These are phyloP conservation scores for Fusarium sp. DNA, from an alignment of 2,329 filamentous ascomycete species.

Conservation along the genomic window DNA sequence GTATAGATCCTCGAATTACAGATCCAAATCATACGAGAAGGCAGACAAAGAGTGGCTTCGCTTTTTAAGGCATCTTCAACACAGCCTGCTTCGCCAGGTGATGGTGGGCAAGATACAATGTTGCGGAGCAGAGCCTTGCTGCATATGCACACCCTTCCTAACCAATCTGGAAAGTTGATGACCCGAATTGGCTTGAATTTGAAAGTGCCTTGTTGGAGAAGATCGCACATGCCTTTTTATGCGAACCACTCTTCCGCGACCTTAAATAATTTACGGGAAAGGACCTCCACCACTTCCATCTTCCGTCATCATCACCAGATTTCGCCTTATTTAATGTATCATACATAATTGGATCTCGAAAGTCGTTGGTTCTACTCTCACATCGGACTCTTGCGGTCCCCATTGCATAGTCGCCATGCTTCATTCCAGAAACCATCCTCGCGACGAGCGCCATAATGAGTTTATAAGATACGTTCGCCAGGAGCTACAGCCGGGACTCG, in stretches of 20 bases:
- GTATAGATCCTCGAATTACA: not conserved
- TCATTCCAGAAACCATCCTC: not conserved
- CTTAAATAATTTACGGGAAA: not conserved
- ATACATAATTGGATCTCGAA: not conserved
- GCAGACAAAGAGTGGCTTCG: not conserved
- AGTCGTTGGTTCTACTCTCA: too few species aligned
- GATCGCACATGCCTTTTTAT: slow-evolving; percentile 1
- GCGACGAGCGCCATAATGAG: slow-evolving; percentile 2
- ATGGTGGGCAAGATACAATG: not conserved
- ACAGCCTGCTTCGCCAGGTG: not conserved
- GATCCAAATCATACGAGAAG: not conserved
- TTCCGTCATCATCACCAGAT: not conserved
- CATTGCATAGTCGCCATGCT: not conserved
- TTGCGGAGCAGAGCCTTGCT: slow-evolving; percentile 3
- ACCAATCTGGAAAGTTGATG: slow-evolving; percentile 3
- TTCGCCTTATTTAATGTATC: not conserved
- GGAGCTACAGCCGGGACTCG: not conserved
- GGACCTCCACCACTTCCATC: not conserved
- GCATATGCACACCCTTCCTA: not conserved
- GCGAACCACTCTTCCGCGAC: not conserved
- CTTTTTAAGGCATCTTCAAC: not conserved
- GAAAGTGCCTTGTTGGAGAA: not conserved
- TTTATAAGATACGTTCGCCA: not conserved
- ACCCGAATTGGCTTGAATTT: not conserved
- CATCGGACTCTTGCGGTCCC: not conserved